Evolutionary conservation across 257 asterid species (phyloP).

Genomic region (Agastache rugosa): DNA sequence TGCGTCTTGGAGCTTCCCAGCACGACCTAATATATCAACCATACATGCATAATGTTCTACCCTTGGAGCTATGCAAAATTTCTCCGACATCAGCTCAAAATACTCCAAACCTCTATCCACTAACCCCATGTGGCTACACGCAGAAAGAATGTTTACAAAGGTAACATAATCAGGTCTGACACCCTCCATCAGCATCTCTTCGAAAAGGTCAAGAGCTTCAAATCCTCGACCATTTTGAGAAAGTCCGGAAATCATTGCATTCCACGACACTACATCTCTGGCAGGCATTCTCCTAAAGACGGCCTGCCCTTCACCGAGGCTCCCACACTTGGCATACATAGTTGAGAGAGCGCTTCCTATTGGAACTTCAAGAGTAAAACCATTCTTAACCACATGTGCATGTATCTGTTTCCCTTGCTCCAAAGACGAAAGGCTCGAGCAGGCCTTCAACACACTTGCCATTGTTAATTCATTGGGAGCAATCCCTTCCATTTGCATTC

Average conservation of each 20-base stretch:
- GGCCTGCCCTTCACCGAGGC: conserved; percentile 57
- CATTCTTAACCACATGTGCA: conserved; percentile 69
- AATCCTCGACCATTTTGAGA: conserved; percentile 79
- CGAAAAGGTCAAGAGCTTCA: conserved; percentile 78
- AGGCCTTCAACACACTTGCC: conserved; percentile 81
- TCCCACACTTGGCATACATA: conserved; percentile 87
- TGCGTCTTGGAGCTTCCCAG: conserved; percentile 79
- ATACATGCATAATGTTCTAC: conserved; percentile 86
- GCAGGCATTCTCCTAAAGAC: conserved; percentile 75
- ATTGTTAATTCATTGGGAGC: conserved; percentile 79
- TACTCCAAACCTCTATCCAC: conserved; percentile 70
- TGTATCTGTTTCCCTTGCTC: conserved; percentile 92
- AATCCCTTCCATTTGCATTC: conserved; percentile 67
- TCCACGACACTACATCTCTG: conserved; percentile 84
- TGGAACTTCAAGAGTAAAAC: conserved; percentile 74
- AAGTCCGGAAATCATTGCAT: conserved; percentile 87
- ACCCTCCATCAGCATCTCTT: conserved; percentile 70
- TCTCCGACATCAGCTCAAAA: conserved; percentile 59
- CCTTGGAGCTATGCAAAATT: conserved; percentile 57
- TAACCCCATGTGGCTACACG: conserved; percentile 93
- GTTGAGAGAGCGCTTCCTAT: conserved; percentile 90
- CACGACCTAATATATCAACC: conserved; percentile 90
- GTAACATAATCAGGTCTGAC: conserved; percentile 69
- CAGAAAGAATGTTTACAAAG: conserved; percentile 70
- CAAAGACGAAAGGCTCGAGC: conserved; percentile 75